phyloP scores from a whole-genome alignment of 2,329 filamentous ascomycete genomes.

The Penicillium thymicola region DNA sequence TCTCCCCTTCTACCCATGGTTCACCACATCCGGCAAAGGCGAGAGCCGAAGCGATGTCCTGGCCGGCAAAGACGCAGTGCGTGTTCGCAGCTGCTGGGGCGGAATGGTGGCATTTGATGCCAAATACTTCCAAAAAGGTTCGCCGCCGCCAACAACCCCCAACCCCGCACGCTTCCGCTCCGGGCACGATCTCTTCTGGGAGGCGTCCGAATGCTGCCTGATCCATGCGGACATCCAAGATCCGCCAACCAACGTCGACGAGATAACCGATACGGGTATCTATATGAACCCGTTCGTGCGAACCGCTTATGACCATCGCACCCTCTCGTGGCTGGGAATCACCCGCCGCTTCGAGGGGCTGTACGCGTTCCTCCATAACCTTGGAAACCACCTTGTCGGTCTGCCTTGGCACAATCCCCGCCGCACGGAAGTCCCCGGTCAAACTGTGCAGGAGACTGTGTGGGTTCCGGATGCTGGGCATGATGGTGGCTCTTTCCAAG shows the following conservation, averaged over 20 bases:
- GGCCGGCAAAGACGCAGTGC: conserved; percentile 56
- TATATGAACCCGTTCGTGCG: conserved; percentile 74
- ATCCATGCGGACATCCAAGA: conserved; percentile 50
- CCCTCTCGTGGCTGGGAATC: conserved; percentile 58
- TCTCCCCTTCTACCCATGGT: conserved; percentile 71
- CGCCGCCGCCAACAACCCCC: conserved; percentile 29
- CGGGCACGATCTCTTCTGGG: conserved; percentile 58
- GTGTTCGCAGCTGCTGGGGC: conserved; percentile 72
- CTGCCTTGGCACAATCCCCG: conserved; percentile 62
- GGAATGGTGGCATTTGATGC: conserved; percentile 62
- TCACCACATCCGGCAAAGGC: conserved; percentile 51
- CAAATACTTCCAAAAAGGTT: conserved; percentile 40
- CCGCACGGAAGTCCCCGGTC: conserved; percentile 57
- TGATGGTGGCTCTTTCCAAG: conserved; percentile 36
- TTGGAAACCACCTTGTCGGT: conserved; percentile 55
- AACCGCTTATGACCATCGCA: conserved; percentile 61
- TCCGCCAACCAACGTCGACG: conserved; percentile 28
- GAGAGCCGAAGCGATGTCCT: conserved; percentile 62
- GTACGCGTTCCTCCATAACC: conserved; percentile 56
- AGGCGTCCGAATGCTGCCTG: conserved; percentile 64
- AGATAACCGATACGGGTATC: conserved; percentile 53
- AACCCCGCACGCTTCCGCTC: conserved; percentile 55
- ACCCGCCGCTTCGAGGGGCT: conserved; percentile 65
- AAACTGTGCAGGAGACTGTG: conserved; percentile 42
- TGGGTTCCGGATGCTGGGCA: conserved; percentile 37